Evolutionary conservation across 306 rosid species (phyloP).

Genomic region (Quercus glauca): DNA sequence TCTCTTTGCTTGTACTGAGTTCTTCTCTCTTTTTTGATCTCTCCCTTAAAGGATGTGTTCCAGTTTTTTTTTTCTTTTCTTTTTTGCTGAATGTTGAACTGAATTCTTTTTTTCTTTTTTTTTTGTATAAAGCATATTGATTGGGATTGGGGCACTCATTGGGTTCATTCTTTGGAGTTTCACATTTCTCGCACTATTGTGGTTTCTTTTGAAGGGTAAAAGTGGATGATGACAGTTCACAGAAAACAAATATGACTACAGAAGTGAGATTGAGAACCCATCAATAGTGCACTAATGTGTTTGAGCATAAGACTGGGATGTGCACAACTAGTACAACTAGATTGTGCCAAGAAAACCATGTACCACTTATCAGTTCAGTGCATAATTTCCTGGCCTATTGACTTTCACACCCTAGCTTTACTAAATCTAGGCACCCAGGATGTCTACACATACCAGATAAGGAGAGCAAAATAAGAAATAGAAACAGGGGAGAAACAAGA

Average conservation of each 20-base stretch:
- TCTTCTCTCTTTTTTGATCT: neutral
- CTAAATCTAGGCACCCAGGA: neutral
- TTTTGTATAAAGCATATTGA: neutral
- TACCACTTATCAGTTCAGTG: neutral
- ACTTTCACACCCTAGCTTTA: neutral
- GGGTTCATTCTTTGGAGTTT: neutral
- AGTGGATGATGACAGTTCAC: neutral
- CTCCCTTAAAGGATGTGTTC: neutral
- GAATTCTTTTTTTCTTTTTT: too few species aligned
- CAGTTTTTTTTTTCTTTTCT: neutral
- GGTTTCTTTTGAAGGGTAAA: constrained; percentile 3
- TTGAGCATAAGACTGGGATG: neutral
- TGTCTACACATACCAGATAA: neutral
- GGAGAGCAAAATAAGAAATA: neutral
- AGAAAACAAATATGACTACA: neutral
- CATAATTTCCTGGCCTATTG: neutral
- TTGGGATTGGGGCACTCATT: neutral
- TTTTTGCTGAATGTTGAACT: too few species aligned
- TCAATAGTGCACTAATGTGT: neutral
- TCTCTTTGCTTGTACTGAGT: neutral
- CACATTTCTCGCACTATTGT: neutral
- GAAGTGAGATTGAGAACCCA: neutral
- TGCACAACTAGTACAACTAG: neutral
- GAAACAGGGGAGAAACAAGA: neutral
- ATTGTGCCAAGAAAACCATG: neutral